A percentile compares a stretch with the other conserved stretches of the same genome.
Evolutionary conservation across 2,329 filamentous ascomycete species (phyloP).

Genomic region (Helotiales sp.): DNA sequence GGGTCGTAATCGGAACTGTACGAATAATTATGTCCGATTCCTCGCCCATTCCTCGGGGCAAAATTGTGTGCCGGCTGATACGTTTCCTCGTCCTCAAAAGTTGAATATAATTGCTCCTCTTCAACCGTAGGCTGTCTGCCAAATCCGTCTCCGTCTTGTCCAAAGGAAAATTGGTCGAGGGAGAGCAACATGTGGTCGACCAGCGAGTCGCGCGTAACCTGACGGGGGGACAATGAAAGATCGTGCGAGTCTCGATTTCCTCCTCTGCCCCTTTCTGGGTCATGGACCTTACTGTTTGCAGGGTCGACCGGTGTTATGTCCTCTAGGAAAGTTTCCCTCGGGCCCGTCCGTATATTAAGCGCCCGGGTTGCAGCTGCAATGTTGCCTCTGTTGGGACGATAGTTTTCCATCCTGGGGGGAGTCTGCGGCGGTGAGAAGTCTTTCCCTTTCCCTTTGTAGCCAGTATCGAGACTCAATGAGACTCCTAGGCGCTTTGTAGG

Average conservation of each 20-base stretch:
- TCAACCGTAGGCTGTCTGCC: conserved; percentile 37
- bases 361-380: conserved; percentile 35
- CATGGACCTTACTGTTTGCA: conserved; percentile 33
- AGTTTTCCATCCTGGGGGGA: conserved; percentile 34
- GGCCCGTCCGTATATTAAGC: conserved; percentile 36
- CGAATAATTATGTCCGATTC: conserved; percentile 53
- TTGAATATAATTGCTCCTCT: conserved; percentile 40
- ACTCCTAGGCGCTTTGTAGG: conserved; percentile 40
- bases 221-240: conserved; percentile 76
- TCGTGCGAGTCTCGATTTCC: conserved; percentile 63
- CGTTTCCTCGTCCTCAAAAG: conserved; percentile 39
- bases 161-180: conserved; percentile 79
- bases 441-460: conserved; percentile 37
- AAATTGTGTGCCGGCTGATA: conserved; percentile 39
- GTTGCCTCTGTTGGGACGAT: conserved; percentile 33
- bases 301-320: conserved; percentile 43
- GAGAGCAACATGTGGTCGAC: conserved; percentile 96
- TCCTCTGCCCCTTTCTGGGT: conserved; percentile 26
- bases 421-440: conserved; percentile 39
- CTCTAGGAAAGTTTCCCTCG: conserved; percentile 43
- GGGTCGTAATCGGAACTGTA: conserved; percentile 66
- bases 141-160: conserved; percentile 44
- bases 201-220: conserved; percentile 85
- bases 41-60: conserved; percentile 32
- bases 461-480: conserved; percentile 40